Evolutionary conservation across 495 filamentous ascomycete genomes (phyloP), one percentile per base, ranked within the genome.

Genomic region (Penicillium ochrochloron): DNA sequence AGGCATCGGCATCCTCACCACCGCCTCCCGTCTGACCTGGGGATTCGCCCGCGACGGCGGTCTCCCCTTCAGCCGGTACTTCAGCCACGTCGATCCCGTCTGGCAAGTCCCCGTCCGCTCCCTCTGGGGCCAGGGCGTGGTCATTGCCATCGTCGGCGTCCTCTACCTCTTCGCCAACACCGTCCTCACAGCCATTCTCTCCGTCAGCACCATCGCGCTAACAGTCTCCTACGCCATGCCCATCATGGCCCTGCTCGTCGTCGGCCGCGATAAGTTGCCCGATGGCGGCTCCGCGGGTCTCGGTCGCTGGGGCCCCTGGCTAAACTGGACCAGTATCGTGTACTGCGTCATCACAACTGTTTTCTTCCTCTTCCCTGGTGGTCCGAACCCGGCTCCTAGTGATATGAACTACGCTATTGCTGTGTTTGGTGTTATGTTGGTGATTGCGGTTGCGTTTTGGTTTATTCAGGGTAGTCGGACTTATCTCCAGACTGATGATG

Each of bases 11-110:
- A 61, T 82, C 46, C 63, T 83, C 8, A 84, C 83, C 31, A 82
- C 82, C 15, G 80, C 82, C 25, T 86, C 84, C 7, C 75, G 84
- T 11, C 62, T 86, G 29, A 75, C 80, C 12, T 86, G 82, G 77
- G 80, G 84, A 0, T 86, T 87, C 65, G 80, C 84, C n/a, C 79
- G 85, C n/a, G 85, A 87, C 59, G 82, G 82, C 61, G 84, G 85
- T 4, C 74, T 86, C 3, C 79, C 81, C 31, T 83, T 66, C 57
- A 78, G 77, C 65, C 33, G 59, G 0, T 82, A 81, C 60, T 75
- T 83, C 48, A 66, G 72, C 25, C 75, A 79, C 57, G 67, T 83
- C 61, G 78, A 82, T 52, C 74, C 70, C 6, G 69, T 68, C 2
- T 81, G 77, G 78, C 75, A 80, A 66, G 75, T 78, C 0, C 81